A percentile compares a stretch with the other conserved stretches of the same genome.
phyloP scores from a whole-genome alignment of 768 basidiomycete genomes.

The Tephrocybe sp. region DNA sequence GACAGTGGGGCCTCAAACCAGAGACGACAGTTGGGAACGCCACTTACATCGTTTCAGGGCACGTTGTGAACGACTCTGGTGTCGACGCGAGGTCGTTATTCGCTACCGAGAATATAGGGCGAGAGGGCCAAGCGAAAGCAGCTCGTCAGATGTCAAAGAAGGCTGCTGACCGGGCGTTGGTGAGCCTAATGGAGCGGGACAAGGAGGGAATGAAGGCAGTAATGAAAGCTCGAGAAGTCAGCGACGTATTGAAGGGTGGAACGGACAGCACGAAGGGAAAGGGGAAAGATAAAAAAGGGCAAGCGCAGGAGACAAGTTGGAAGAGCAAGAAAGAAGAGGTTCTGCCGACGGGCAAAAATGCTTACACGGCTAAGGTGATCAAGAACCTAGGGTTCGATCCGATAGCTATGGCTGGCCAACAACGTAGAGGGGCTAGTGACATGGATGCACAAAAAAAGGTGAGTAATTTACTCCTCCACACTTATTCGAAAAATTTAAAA shows the following conservation, averaged over 20 bases:
- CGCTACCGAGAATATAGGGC: constrained; percentile 68
- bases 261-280: constrained; percentile 14
- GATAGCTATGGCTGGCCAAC: constrained; percentile 51
- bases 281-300: constrained; percentile 14
- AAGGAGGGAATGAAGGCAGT: constrained; percentile 67
- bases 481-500: background rate
- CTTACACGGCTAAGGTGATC: constrained; percentile 66
- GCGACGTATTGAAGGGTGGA: constrained; percentile 15
- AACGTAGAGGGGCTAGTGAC: constrained; percentile 34
- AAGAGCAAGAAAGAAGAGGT: background rate
- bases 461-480: constrained; percentile 10
- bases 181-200: constrained; percentile 59
- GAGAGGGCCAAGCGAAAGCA: constrained; percentile 76
- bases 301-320: background rate
- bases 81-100: constrained; percentile 44
- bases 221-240: constrained; percentile 53
- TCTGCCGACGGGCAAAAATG: constrained; percentile 32
- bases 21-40: constrained; percentile 36
- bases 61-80: constrained; percentile 55
- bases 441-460: constrained; percentile 59
- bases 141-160: constrained; percentile 57
- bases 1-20: constrained; percentile 77
- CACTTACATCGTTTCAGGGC: constrained; percentile 82
- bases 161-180: constrained; percentile 60
- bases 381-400: constrained; percentile 82